Evolutionary conservation across 169 alveolate genomes (phyloP), one percentile per base, ranked within the genome.

Genomic region (Cytauxzoon felis): DNA sequence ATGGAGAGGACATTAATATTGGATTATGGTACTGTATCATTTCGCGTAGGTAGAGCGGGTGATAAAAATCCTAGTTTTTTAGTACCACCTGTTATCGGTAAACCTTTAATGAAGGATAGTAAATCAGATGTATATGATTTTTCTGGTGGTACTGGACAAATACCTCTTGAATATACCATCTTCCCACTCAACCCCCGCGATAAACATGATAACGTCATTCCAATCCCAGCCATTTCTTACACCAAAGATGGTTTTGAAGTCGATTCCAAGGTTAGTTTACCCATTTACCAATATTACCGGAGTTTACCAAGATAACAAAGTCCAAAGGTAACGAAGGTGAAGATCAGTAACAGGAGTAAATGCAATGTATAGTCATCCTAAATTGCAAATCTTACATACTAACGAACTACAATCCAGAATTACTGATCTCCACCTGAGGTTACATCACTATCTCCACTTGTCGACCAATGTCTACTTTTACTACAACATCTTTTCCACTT

Each of bases 151-250:
- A 49, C 23, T 48, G 64, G 38, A 1, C 26, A 23, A 23, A 63
- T 43, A 27, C 68, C 72, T 59, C 70, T 84, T 50, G 87, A 84
- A 18, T 81, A 84, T 57, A 73, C 91, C 6, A 66, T 84, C 29
- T 84, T 79, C 61, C 91, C 91, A 19, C 75, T 84, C 36, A 56
- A 73, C 47, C 91, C 91, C 38, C 61, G 79, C 41, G 78, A 71
- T 30, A 82, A 82, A 51, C 84, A 82, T 42, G 90, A 82, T 73
- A 82, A 82, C 47, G 79, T 78, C 30, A 52, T 71, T 16, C 80
- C 85, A 3, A 43, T 82, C 33, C 69, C 81, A 32, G 90, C 88
- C 19, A 53, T 82, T 32, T 71, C 78, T 19, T 82, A 82, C 38
- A 54, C 57, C n/a, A 47, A 82, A 26, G 65, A 72, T 41, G 80